A percentile compares a stretch with the other conserved stretches of the same genome.
These are phyloP conservation scores for Sphaerulina vaccinii DNA, from an alignment of 2,329 filamentous ascomycete species.

Conservation along the genomic window DNA sequence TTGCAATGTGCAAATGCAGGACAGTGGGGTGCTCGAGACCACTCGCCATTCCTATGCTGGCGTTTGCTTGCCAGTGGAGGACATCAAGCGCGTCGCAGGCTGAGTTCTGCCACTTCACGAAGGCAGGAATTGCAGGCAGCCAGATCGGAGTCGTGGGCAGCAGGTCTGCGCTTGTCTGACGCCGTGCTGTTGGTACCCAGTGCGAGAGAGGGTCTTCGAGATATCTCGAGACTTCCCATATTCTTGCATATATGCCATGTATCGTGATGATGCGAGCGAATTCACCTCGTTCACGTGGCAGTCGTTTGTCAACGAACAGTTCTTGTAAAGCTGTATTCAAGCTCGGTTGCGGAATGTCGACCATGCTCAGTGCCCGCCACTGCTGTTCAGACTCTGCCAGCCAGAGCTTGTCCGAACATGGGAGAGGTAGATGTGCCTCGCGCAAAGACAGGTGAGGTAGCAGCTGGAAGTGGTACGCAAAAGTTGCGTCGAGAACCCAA, in stretches of 20 bases:
- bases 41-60: conserved; percentile 48
- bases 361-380: conserved; percentile 24
- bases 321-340: conserved; percentile 46
- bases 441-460: conserved; percentile 18
- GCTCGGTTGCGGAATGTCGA: conserved; percentile 29
- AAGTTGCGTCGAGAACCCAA: conserved; percentile 31
- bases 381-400: conserved; percentile 24
- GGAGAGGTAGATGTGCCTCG: conserved; percentile 27
- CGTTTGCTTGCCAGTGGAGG: conserved; percentile 59
- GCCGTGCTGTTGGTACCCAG: conserved; percentile 31
- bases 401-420: conserved; percentile 33
- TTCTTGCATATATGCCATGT: conserved; percentile 52
- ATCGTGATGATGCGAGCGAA: conserved; percentile 52
- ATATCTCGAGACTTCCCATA: conserved; percentile 51
- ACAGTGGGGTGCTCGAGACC: conserved; percentile 57
- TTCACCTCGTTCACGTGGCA: conserved; percentile 47
- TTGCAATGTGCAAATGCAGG: conserved; percentile 55
- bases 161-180: conserved; percentile 21
- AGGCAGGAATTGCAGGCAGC: conserved; percentile 50
- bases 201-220: conserved; percentile 47
- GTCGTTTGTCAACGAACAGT: conserved; percentile 51
- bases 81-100: conserved; percentile 54
- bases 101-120: conserved; percentile 51
- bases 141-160: conserved; percentile 36
- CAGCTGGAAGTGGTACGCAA: conserved; percentile 25